Conservation (phyloP, 768 basidiomycete genomes). For the Pisolithus sp. region DNA sequence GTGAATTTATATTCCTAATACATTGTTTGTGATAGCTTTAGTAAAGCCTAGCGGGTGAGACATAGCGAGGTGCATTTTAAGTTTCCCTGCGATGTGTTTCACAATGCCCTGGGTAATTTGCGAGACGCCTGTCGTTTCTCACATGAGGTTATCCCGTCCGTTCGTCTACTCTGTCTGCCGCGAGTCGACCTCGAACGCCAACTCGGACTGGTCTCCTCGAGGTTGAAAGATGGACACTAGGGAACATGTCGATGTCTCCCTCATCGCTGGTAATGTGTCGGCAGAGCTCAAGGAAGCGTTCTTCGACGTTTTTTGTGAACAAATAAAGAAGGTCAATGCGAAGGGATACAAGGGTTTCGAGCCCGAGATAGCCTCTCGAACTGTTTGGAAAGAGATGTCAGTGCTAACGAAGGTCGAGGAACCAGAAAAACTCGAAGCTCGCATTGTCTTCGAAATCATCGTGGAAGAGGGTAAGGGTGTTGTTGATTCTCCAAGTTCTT, state of each 20-base stretch:
- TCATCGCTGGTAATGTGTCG: constrained; percentile 25
- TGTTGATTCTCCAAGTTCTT: neutral
- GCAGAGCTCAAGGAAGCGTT: constrained; percentile 21
- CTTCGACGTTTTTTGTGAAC: constrained; percentile 11
- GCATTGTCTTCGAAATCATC: constrained; percentile 38
- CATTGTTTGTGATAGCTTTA: too few species aligned
- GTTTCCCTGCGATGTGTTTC: too few species aligned
- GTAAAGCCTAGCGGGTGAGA: too few species aligned
- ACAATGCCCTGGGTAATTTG: too few species aligned
- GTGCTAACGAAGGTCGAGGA: constrained; percentile 40
- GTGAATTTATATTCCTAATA: too few species aligned
- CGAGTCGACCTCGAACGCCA: too few species aligned
- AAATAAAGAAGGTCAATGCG: constrained; percentile 4
- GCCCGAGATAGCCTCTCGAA: constrained; percentile 14
- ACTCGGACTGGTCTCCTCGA: too few species aligned
- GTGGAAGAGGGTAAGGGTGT: constrained; percentile 37
- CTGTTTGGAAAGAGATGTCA: constrained; percentile 37
- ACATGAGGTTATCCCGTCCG: too few species aligned
- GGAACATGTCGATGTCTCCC: constrained; percentile 13
- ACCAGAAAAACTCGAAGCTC: constrained; percentile 36
- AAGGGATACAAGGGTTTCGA: constrained; percentile 17
- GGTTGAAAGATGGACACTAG: constrained; percentile 8
- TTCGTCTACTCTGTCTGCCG: too few species aligned
- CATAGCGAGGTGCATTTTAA: too few species aligned
- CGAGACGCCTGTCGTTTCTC: too few species aligned